Base-by-base conservation (phyloP, 371 early-diverging fungal genomes). In the Funneliformis caledonium region DNA sequence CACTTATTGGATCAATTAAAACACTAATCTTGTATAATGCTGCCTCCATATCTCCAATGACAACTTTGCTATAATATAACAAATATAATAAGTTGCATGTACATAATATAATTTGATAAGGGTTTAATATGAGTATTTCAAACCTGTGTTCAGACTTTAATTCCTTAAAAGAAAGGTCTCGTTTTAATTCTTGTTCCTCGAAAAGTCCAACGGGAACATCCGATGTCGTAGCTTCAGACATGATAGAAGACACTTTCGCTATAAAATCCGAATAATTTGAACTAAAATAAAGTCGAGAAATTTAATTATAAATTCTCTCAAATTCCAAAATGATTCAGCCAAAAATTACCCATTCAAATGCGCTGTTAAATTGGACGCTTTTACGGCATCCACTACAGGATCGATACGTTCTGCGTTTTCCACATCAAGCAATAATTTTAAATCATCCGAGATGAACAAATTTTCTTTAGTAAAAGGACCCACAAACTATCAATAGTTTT, bases 1-100 rank as follows among this genome's bases (percentile, higher is more conserved):
- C 91, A 76, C 90, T 91, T 9, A 93, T 72, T 3, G 98, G 97
- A 82, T 96, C 94, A 6, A 97, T 82, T 7, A 94, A 83, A 1
- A 90, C 92, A 11, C 88, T 88, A 33, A 96, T 85, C 14, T 91
- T 91, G 74, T 92, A 85, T 4, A 88, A 85, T 0, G 91, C 86
- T 0, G 82, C 81, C 0, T 86, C 84, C 2, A 62, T 22, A 67
- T 87, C 81, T 16, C 91, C 91, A 14, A 82, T 26, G 1, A 80
- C 72, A 56, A 91, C 65, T 43, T 81, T 83, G 14, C 84, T 82
- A 59, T 76, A 76, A 3, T 82, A 75, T 10, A 74, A 75, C 2
- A 11, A 48, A 52, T 26, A 22, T n/a, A 47, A 31, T 37, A 10
- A 74, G 14, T 33, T 16, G 12, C 22, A 3, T 26, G 16, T 26